phyloP scores from a whole-genome alignment of 768 basidiomycete genomes.

The Lentinula edodes region DNA sequence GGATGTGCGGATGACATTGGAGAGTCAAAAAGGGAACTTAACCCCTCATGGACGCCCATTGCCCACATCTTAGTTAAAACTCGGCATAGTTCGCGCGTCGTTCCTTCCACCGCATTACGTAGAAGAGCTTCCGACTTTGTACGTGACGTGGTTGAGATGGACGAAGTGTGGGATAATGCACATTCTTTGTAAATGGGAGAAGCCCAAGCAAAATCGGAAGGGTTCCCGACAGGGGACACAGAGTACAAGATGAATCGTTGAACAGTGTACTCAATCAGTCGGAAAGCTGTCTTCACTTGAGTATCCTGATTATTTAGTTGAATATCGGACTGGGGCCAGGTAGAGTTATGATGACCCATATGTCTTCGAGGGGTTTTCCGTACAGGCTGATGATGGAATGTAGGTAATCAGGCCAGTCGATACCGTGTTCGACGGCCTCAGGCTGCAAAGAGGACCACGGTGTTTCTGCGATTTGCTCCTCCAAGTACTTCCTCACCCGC shows the following conservation, averaged over 20 bases:
- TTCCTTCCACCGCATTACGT: no score
- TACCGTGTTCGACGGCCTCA: neutral
- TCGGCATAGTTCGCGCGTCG: no score
- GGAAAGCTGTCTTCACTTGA: neutral
- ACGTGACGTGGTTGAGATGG: no score
- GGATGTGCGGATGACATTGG: no score
- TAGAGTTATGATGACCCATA: neutral
- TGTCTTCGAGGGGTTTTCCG: neutral
- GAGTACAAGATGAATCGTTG: neutral
- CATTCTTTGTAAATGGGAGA: neutral
- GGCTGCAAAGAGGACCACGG: neutral
- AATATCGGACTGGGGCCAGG: neutral
- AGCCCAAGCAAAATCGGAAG: neutral
- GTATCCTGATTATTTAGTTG: neutral
- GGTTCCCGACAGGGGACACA: neutral
- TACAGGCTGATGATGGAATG: neutral
- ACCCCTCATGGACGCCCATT: no score
- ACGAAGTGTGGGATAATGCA: neutral
- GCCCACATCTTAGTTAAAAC: no score
- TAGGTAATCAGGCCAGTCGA: neutral
- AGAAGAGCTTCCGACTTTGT: no score
- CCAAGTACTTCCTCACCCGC: constrained; percentile 19
- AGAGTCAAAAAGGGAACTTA: no score
- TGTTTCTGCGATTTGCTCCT: constrained; percentile 5
- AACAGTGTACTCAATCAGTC: neutral